These are phyloP conservation scores for Coprinopsis cinerea DNA, from an alignment of 768 basidiomycete species.

Conservation along the genomic window DNA sequence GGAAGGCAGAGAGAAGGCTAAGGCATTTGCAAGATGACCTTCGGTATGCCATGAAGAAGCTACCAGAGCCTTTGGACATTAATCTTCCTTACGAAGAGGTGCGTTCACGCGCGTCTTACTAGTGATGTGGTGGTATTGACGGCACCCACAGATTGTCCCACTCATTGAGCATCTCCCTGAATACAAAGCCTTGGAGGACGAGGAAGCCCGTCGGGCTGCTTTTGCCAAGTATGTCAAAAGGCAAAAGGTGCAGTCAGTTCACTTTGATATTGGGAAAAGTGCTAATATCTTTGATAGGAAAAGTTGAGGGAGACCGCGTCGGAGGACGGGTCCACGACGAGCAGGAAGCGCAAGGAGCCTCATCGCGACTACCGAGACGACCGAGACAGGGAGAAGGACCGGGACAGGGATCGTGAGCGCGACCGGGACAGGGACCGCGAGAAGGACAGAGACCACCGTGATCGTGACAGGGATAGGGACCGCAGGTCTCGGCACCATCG, in stretches of 20 bases:
- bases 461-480: no score
- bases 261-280: background rate
- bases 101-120: constrained; percentile 18
- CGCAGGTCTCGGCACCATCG: constrained; percentile 42
- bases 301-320: constrained; percentile 71
- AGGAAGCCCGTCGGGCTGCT: constrained; percentile 74
- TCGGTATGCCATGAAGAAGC: constrained; percentile 90
- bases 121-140: background rate
- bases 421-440: constrained; percentile 36
- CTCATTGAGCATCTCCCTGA: constrained; percentile 80
- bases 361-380: constrained; percentile 42
- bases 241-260: constrained; percentile 61
- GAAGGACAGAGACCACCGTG: no score
- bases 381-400: constrained; percentile 37
- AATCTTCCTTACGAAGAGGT: constrained; percentile 77
- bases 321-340: constrained; percentile 79
- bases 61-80: constrained; percentile 76
- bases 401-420: constrained; percentile 30
- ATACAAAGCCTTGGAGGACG: constrained; percentile 82
- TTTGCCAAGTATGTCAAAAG: constrained; percentile 86
- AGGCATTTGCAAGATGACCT: constrained; percentile 92
- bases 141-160: constrained; percentile 51
- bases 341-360: constrained; percentile 77
- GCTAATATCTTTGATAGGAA: constrained; percentile 41
- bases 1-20: constrained; percentile 77